Evolutionary conservation across 2,329 filamentous ascomycete species (phyloP).

Genomic region (Tolypocladium amazonense): DNA sequence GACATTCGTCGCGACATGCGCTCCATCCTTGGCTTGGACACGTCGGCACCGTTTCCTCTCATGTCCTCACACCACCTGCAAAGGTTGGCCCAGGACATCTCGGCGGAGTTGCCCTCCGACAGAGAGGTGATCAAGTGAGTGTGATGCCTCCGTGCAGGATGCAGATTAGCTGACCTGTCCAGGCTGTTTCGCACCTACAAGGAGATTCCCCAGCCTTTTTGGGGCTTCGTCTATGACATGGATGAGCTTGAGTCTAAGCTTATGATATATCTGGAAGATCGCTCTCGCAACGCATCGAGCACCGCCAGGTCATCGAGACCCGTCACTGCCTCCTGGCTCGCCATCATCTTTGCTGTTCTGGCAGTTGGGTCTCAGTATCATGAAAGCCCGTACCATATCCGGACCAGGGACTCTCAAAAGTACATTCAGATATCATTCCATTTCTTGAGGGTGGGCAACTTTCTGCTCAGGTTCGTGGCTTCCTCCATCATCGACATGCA

Average conservation of each 20-base stretch:
- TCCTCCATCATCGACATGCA: background rate
- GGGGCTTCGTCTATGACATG: slow-evolving; percentile 57
- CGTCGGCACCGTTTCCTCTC: slow-evolving; percentile 54
- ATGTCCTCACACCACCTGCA: slow-evolving; percentile 56
- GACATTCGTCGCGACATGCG: slow-evolving; percentile 56
- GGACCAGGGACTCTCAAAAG: slow-evolving; percentile 47
- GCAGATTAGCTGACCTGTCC: slow-evolving; percentile 4
- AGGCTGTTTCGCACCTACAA: slow-evolving; percentile 57
- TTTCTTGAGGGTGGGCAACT: slow-evolving; percentile 53
- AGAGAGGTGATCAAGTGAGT: slow-evolving; percentile 56
- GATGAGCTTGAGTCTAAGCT: slow-evolving; percentile 54
- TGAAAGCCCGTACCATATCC: slow-evolving; percentile 51
- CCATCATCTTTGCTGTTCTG: slow-evolving; percentile 54
- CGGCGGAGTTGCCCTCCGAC: slow-evolving; percentile 50
- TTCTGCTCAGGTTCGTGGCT: slow-evolving; percentile 39
- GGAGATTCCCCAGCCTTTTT: slow-evolving; percentile 56
- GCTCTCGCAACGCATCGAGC: slow-evolving; percentile 43
- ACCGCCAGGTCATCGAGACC: slow-evolving; percentile 34
- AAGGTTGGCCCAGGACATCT: slow-evolving; percentile 48
- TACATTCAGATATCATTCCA: slow-evolving; percentile 56
- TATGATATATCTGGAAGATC: slow-evolving; percentile 55
- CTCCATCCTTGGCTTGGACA: slow-evolving; percentile 55
- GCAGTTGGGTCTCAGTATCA: slow-evolving; percentile 58
- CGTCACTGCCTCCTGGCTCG: slow-evolving; percentile 55
- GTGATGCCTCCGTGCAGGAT: background rate